Base-by-base conservation (phyloP, 495 filamentous ascomycete genomes). In the Penicillium maclennaniae region DNA sequence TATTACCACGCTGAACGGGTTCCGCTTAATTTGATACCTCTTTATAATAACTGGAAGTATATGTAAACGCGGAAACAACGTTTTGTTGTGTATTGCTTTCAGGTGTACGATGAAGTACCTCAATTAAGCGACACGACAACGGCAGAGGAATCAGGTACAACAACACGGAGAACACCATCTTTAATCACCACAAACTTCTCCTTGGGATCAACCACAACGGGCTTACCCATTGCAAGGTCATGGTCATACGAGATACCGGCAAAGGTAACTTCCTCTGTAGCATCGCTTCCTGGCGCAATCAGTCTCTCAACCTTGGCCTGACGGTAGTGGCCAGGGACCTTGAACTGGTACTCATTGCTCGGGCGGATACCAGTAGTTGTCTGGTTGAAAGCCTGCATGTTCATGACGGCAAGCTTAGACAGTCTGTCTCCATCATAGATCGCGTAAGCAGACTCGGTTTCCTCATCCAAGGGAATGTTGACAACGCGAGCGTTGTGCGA, bases 241-340 rank as follows among this genome's bases (percentile, higher is more conserved):
- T 55, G 50, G 19, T 58, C 52, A 46, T 58, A 58, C 7, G 45
- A 59, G 43, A 59, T 19, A 17, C 54, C 55, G 4, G 51, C 54
- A 12, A 61, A 64, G 3, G 58, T 59, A 3, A 56, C 26, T 14
- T 54, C 45, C 6, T 15, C 45, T 20, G 26, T 14, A 7, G 39
- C 37, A 21, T 61, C 49, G 14, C 58, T 61, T 6, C 55, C 45
- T 1, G 49, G 52, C 1, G 51, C 58, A 45, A 50, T 58, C 16
- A 58, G 26, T 17, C 49, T 15, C 19, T 64, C 37, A 6, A 58
- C 38, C 8, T 25, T 47, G 0, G 55, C 54, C 12, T 34, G 25
- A 12, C n/a, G n/a, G 26, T 42, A 10, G 1, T 45, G 25, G 12
- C 19, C 28, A 25, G 57, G 41, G 20, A 57, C 19, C 12, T 52